Conservation (phyloP, 148 eudicot genomes). For the Limonium bicolor region DNA sequence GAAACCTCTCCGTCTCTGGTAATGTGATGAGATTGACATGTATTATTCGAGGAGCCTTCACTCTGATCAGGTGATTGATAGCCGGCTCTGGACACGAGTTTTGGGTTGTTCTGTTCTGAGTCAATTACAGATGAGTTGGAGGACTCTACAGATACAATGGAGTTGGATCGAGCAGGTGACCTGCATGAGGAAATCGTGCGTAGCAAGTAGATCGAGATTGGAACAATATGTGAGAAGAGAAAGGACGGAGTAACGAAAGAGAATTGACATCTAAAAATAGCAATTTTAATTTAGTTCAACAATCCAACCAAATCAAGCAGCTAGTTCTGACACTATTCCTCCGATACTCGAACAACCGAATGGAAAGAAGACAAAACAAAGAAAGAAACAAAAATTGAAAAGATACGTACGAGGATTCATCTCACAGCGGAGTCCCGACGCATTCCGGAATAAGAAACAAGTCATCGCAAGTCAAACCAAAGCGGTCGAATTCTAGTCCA, state of each 20-base stretch:
- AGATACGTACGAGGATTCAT: slow-evolving; percentile 45
- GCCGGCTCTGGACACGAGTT: no score
- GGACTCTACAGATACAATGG: no score
- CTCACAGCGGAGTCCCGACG: slow-evolving; percentile 26
- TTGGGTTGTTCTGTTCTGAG: no score
- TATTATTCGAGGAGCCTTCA: slow-evolving; percentile 24
- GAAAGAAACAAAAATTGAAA: not conserved
- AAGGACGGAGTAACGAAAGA: no score
- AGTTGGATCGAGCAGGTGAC: no score
- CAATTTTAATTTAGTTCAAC: no score
- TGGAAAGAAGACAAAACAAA: not conserved
- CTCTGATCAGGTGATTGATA: no score
- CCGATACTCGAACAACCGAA: not conserved
- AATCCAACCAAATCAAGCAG: not conserved
- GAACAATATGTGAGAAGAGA: no score
- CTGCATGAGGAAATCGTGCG: slow-evolving; percentile 15
- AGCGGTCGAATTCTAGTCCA: slow-evolving; percentile 23
- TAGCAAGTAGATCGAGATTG: not conserved
- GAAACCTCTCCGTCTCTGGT: slow-evolving; percentile 26
- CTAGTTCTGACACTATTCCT: not conserved
- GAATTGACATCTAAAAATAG: no score
- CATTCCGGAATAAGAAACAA: slow-evolving; percentile 19
- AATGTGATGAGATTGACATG: slow-evolving; percentile 35
- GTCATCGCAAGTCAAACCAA: slow-evolving; percentile 35
- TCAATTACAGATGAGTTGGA: no score